These are phyloP conservation scores for Penicillium brevicompactum DNA, from an alignment of 2,329 filamentous ascomycete species.

Conservation along the genomic window DNA sequence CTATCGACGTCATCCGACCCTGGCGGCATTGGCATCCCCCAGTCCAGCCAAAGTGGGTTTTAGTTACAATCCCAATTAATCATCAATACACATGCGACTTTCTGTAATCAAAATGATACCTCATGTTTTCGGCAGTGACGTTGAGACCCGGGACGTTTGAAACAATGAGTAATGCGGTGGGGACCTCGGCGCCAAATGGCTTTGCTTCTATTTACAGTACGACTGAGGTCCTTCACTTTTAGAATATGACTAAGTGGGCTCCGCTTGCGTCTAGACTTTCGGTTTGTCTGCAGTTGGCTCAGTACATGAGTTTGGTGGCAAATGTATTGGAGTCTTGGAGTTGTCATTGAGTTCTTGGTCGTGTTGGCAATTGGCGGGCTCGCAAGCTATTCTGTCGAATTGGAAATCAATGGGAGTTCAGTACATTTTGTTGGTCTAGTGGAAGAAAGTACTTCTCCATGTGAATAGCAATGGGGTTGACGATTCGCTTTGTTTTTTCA, in stretches of 20 bases:
- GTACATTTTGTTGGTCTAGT: no score
- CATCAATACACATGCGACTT: not conserved
- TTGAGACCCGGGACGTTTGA: not conserved
- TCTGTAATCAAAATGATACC: not conserved
- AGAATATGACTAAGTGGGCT: not conserved
- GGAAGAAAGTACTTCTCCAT: no score
- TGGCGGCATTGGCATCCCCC: not conserved
- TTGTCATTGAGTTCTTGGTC: not conserved
- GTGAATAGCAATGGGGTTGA: no score
- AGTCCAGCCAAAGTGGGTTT: not conserved
- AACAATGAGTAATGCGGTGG: constrained; percentile 10
- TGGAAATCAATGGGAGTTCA: no score
- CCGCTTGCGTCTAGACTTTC: constrained; percentile 7
- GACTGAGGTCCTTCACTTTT: not conserved
- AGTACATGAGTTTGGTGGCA: not conserved
- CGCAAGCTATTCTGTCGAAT: constrained; percentile 1
- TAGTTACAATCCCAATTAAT: constrained; percentile 4
- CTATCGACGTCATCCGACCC: constrained; percentile 3
- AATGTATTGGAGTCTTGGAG: not conserved
- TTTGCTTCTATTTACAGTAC: constrained; percentile 6
- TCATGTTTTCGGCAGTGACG: constrained; percentile 2
- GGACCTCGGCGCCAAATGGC: not conserved
- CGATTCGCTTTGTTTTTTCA: no score
- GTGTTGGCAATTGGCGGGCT: constrained; percentile 7
- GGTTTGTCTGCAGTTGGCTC: not conserved